phyloP scores from a whole-genome alignment of 352 stramenopile genomes.

The Pseudoperonospora humuli region DNA sequence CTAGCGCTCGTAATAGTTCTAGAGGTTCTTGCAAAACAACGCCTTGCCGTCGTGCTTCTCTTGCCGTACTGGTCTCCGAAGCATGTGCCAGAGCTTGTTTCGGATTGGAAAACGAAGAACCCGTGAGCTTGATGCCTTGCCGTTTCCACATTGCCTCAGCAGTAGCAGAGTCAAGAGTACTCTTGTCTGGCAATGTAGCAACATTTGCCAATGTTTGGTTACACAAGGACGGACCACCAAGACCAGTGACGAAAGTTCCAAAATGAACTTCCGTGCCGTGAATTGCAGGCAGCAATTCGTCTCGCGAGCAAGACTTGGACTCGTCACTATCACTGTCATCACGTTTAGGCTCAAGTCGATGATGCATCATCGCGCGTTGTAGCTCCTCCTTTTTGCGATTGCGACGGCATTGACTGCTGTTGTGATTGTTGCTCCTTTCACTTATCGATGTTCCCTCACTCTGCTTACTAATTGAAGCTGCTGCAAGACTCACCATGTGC shows the following conservation, averaged over 20 bases:
- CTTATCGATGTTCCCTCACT: background rate
- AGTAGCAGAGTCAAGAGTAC: background rate
- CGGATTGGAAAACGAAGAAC: conserved; percentile 10
- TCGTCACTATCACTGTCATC: conserved; percentile 6
- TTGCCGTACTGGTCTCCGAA: conserved; percentile 7
- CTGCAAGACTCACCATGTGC: conserved; percentile 26
- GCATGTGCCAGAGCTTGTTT: conserved; percentile 22
- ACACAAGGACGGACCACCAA: background rate
- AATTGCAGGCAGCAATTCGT: conserved; percentile 17
- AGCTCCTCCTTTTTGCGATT: conserved; percentile 33
- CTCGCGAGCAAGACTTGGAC: background rate
- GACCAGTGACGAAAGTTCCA: conserved; percentile 28
- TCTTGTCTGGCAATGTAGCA: background rate
- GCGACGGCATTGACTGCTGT: too few relatives aligned
- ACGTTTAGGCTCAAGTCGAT: conserved; percentile 1
- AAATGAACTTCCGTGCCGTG: conserved; percentile 24
- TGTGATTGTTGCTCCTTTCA: background rate
- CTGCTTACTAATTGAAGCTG: background rate
- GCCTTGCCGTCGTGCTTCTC: too few relatives aligned
- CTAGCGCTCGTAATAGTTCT: too few relatives aligned
- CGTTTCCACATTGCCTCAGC: conserved; percentile 52
- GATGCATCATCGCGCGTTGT: conserved; percentile 19
- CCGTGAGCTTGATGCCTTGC: conserved; percentile 10
- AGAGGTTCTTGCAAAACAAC: too few relatives aligned
- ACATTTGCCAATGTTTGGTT: background rate